A percentile compares a stretch with the other conserved stretches of the same genome.
Conservation (phyloP, 306 rosid genomes). For the Malus sylvestris region DNA sequence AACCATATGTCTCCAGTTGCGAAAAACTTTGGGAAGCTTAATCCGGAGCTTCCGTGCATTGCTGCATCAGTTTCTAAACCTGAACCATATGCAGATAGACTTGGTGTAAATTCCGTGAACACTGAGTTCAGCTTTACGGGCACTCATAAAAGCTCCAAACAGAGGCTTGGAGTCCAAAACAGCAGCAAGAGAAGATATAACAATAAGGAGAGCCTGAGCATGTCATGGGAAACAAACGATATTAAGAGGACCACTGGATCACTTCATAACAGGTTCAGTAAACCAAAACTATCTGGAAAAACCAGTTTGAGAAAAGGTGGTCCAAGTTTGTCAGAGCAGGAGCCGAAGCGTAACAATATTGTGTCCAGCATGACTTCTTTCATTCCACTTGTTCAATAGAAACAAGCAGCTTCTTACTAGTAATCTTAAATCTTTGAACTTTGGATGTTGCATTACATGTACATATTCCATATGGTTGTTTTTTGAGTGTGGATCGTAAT, state of each 20-base stretch:
- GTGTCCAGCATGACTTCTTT: conserved; percentile 74
- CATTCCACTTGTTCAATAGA: conserved; percentile 87
- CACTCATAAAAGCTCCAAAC: too few relatives aligned
- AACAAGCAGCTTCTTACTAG: conserved; percentile 52
- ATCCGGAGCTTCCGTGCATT: conserved; percentile 78
- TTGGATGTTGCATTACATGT: background rate
- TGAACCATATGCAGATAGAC: conserved; percentile 27
- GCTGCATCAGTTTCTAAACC: conserved; percentile 45
- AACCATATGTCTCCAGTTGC: too few relatives aligned
- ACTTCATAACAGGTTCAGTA: too few relatives aligned
- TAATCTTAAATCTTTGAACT: background rate
- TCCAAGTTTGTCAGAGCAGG: conserved; percentile 29
- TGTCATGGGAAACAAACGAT: too few relatives aligned
- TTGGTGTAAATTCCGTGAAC: conserved; percentile 41
- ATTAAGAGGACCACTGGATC: too few relatives aligned
- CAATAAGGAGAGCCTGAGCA: too few relatives aligned
- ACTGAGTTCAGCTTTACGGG: conserved; percentile 8
- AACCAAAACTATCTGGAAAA: too few relatives aligned
- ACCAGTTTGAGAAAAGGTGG: too few relatives aligned
- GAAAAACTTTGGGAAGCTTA: background rate
- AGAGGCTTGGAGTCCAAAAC: background rate
- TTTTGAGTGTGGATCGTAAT: background rate
- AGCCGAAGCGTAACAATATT: conserved; percentile 51
- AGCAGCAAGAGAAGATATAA: too few relatives aligned
- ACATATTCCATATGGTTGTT: background rate